Conservation (phyloP, 305 asterid species). For the Fraxinus velutina region DNA sequence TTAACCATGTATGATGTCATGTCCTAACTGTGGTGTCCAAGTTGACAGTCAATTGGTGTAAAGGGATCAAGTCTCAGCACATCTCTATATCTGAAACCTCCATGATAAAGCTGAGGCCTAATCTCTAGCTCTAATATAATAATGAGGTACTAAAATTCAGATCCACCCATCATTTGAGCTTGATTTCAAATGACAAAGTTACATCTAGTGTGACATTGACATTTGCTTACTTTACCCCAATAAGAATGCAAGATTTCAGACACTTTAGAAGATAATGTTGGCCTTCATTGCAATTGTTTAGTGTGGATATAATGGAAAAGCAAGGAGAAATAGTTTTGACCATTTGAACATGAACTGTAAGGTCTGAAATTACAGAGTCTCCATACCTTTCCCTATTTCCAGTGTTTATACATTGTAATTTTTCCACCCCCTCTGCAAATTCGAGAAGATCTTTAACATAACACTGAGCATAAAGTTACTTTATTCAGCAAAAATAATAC, state of each 20-base stretch:
- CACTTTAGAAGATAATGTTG: neutral
- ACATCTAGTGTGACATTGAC: neutral
- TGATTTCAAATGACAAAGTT: neutral
- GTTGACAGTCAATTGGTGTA: constrained; percentile 2
- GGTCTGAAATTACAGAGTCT: neutral
- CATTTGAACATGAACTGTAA: neutral
- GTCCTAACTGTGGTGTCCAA: constrained; percentile 7
- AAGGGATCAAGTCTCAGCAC: constrained; percentile 1
- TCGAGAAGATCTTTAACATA: neutral
- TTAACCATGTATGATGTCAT: neutral
- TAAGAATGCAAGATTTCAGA: neutral
- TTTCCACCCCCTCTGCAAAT: neutral
- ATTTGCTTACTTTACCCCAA: neutral
- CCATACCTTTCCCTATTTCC: neutral
- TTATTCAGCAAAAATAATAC: neutral
- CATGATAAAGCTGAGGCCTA: neutral
- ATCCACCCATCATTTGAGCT: neutral
- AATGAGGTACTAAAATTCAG: neutral
- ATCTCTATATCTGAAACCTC: neutral
- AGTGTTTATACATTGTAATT: neutral
- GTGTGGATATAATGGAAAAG: neutral
- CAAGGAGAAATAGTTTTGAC: neutral
- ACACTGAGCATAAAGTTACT: neutral
- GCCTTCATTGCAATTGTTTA: neutral
- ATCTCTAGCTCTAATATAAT: neutral